Evolutionary conservation across 495 filamentous ascomycete species (phyloP).

Genomic region (Bryoglossum gracile): DNA sequence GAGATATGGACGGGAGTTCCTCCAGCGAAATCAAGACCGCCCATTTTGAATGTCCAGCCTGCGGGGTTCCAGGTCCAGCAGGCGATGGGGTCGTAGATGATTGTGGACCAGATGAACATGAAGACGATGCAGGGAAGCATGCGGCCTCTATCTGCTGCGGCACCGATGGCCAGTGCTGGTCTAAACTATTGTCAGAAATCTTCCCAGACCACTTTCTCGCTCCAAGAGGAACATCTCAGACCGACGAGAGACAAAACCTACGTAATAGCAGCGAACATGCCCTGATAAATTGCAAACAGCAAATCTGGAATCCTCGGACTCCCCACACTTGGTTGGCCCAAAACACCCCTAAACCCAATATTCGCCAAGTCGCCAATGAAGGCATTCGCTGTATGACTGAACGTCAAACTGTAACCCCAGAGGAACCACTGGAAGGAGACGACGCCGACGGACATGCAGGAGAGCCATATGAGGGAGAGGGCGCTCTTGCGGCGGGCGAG

Average conservation of each 20-base stretch:
- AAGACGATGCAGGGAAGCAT: constrained; percentile 49
- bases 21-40: constrained; percentile 91
- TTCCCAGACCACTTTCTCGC: no score
- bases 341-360: constrained; percentile 74
- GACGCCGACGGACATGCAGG: constrained; percentile 84
- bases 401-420: constrained; percentile 93
- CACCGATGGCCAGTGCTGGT: constrained; percentile 77
- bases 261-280: constrained; percentile 97
- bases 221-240: no score
- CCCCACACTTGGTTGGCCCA: constrained; percentile 72
- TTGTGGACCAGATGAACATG: constrained; percentile 93
- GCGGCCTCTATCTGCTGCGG: constrained; percentile 67
- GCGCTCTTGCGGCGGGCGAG: constrained; percentile 93
- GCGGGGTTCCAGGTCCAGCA: constrained; percentile 96
- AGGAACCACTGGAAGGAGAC: constrained; percentile 99
- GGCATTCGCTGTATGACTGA: constrained; percentile 72
- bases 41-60: constrained; percentile 78
- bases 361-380: constrained; percentile 84
- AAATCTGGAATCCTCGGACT: constrained; percentile 75
- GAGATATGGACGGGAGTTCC: constrained; percentile 94
- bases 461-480: constrained; percentile 91
- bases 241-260: not conserved
- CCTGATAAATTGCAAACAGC: constrained; percentile 88
- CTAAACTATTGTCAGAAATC: not conserved
- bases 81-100: constrained; percentile 91